Evolutionary conservation across 75 land plant genomes (phyloP).

Genomic region (Azolla pinnata): DNA sequence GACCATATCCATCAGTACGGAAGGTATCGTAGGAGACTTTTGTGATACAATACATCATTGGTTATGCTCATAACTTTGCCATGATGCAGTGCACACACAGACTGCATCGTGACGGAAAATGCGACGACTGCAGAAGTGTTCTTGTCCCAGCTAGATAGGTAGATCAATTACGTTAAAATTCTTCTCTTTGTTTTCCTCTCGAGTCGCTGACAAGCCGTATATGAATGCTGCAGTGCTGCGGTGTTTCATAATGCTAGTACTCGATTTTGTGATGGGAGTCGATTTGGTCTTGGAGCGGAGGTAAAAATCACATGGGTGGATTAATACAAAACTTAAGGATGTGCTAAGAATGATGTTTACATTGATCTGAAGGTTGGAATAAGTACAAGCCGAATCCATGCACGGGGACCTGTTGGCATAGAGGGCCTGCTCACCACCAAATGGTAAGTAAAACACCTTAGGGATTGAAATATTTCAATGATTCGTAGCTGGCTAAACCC

Average conservation of each 20-base stretch:
- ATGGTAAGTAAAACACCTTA: constrained; percentile 48
- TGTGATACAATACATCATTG: background rate
- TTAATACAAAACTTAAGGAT: background rate
- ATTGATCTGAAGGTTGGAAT: constrained; percentile 66
- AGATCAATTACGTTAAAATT: too few relatives aligned
- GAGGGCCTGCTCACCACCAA: constrained; percentile 85
- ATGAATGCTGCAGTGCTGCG: constrained; percentile 59
- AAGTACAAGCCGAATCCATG: constrained; percentile 94
- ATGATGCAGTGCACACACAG: constrained; percentile 82
- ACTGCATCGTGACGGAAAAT: constrained; percentile 80
- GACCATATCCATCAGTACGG: constrained; percentile 83
- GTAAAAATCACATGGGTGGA: constrained; percentile 19
- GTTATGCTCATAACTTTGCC: background rate
- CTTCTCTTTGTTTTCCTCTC: background rate
- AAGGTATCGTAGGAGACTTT: constrained; percentile 36
- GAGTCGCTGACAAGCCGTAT: background rate
- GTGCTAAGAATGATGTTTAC: background rate
- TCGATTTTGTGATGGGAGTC: constrained; percentile 93
- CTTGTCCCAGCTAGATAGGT: constrained; percentile 82
- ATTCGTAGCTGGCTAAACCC: background rate
- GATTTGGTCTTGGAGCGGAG: constrained; percentile 99
- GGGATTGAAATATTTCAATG: too few relatives aligned
- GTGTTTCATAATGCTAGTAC: constrained; percentile 96
- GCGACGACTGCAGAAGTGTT: constrained; percentile 55
- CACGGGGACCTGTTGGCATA: constrained; percentile 97